A percentile compares a stretch with the other conserved stretches of the same genome.
phyloP scores from a whole-genome alignment of 306 rosid species.

The Senna siamea region DNA sequence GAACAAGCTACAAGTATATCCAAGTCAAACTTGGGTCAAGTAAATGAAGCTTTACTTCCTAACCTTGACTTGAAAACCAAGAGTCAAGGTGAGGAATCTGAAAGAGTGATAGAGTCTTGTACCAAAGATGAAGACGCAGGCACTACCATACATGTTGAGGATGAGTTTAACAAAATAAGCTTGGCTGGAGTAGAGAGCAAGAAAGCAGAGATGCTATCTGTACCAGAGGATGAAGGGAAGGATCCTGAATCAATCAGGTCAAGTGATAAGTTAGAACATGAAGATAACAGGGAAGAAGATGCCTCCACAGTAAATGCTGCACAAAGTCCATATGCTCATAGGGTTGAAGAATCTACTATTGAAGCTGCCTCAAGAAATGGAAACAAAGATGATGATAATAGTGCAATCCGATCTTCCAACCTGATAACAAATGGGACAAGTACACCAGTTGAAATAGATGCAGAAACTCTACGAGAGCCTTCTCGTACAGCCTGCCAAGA shows the following conservation, averaged over 20 bases:
- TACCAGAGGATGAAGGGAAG: constrained; percentile 23
- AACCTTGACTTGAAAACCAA: constrained; percentile 18
- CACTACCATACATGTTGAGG: constrained; percentile 21
- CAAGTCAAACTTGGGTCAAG: constrained; percentile 28
- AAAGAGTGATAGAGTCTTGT: constrained; percentile 12
- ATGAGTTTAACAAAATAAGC: constrained; percentile 25
- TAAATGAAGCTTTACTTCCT: constrained; percentile 23
- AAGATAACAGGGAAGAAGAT: constrained; percentile 27
- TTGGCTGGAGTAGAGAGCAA: constrained; percentile 9
- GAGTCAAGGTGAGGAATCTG: constrained; percentile 12
- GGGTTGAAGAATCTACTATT: constrained; percentile 17
- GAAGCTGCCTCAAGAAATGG: constrained; percentile 12
- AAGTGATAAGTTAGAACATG: constrained; percentile 13
- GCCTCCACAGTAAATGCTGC: constrained; percentile 26
- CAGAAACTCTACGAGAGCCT: constrained; percentile 14
- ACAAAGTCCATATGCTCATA: constrained; percentile 24
- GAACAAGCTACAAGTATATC: constrained; percentile 19
- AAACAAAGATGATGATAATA: constrained; percentile 6
- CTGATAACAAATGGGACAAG: constrained; percentile 11
- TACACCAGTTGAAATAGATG: constrained; percentile 19
- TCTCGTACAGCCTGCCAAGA: constrained; percentile 8
- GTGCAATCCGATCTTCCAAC: constrained; percentile 16
- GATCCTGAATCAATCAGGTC: constrained; percentile 32
- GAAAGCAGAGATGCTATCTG: constrained; percentile 18
- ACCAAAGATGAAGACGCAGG: constrained; percentile 20